These are phyloP conservation scores for Kwoniella sp. DNA, from an alignment of 768 basidiomycete genomes.

Conservation along the genomic window DNA sequence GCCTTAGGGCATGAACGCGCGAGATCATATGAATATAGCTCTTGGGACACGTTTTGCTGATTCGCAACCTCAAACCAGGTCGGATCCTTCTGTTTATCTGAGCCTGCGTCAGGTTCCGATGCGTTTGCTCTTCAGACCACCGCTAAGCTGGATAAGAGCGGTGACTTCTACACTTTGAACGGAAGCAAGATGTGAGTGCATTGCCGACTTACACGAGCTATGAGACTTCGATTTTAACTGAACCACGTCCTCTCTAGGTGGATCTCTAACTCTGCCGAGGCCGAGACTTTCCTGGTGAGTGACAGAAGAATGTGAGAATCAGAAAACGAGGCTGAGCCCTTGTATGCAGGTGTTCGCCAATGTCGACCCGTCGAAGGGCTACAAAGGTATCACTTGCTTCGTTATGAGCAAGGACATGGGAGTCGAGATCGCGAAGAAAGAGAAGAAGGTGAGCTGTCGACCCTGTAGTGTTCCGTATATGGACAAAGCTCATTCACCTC, in stretches of 20 bases:
- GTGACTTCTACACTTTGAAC: conserved; percentile 81
- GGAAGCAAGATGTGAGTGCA: conserved; percentile 83
- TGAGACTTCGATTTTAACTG: too few relatives aligned
- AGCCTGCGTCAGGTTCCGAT: conserved; percentile 89
- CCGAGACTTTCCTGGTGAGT: conserved; percentile 64
- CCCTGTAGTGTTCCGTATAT: neutral
- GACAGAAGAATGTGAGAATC: neutral
- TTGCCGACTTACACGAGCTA: neutral
- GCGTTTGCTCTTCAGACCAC: conserved; percentile 95
- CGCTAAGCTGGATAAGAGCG: conserved; percentile 73
- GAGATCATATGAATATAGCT: neutral
- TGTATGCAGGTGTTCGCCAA: conserved; percentile 86
- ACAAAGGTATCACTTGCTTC: conserved; percentile 99
- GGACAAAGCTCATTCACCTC: neutral
- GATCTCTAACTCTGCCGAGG: conserved; percentile 95
- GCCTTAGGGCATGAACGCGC: neutral
- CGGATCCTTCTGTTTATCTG: conserved; percentile 93
- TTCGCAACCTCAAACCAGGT: conserved; percentile 62
- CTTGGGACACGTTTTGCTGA: neutral
- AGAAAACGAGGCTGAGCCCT: neutral
- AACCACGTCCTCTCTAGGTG: conserved; percentile 62
- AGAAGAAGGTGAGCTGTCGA: conserved; percentile 70
- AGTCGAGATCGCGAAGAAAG: conserved; percentile 95
- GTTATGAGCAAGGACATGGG: conserved; percentile 96
- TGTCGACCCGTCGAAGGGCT: conserved; percentile 89